phyloP scores from a whole-genome alignment of 2,329 filamentous ascomycete genomes.

The Xylariaceae sp. region DNA sequence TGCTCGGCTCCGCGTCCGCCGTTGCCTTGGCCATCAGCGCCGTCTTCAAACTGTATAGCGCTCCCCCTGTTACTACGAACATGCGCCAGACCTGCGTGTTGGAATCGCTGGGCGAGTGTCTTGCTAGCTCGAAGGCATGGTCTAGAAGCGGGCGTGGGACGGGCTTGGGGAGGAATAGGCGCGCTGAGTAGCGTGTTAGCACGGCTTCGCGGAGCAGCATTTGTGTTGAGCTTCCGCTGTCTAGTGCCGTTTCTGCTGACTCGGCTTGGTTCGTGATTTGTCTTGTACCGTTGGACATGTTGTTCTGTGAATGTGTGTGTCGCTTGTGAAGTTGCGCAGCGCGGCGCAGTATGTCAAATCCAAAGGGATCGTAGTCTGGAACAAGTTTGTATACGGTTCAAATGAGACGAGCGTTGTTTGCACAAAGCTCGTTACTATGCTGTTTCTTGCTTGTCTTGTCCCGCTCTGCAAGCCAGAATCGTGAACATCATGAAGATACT shows the following conservation, averaged over 20 bases:
- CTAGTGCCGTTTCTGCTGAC: not conserved
- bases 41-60: conserved; percentile 11
- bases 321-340: too few species aligned
- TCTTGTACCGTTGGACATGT: not conserved
- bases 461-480: too few species aligned
- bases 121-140: conserved; percentile 13
- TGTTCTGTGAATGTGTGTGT: not conserved
- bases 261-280: not conserved
- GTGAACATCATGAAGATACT: too few species aligned
- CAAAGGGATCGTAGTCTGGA: too few species aligned
- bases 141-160: conserved; percentile 12
- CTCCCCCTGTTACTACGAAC: conserved; percentile 15
- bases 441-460: too few species aligned
- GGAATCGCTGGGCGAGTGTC: conserved; percentile 22
- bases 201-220: conserved; percentile 23
- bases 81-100: conserved; percentile 25
- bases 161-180: conserved; percentile 12
- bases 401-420: too few species aligned
- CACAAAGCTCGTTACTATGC: too few species aligned
- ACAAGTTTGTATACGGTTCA: too few species aligned
- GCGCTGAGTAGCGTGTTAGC: conserved; percentile 18
- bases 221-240: not conserved
- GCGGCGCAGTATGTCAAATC: too few species aligned
- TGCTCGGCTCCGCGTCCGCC: not conserved
- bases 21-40: conserved; percentile 6